These are phyloP conservation scores for Globisporangium paddicum DNA, from an alignment of 352 stramenopile genomes.

Conservation along the genomic window DNA sequence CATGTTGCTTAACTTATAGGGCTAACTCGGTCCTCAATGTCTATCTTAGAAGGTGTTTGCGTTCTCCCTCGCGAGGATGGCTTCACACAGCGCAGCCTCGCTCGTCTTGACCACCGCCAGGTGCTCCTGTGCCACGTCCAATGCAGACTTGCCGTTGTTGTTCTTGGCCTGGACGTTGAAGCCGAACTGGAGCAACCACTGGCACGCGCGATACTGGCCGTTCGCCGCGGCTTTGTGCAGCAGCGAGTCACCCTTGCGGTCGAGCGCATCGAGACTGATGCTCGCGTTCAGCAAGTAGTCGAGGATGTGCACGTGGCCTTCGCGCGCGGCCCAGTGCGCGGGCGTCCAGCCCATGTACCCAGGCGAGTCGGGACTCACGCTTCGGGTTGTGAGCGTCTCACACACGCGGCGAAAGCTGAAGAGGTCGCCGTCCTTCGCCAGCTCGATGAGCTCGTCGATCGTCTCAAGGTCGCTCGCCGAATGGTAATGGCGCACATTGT, in stretches of 20 bases:
- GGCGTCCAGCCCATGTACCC: slow-evolving; percentile 76
- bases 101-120: slow-evolving; percentile 25
- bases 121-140: slow-evolving; percentile 58
- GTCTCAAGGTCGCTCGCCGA: slow-evolving; percentile 30
- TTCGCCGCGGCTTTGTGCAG: slow-evolving; percentile 79
- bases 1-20: slow-evolving; percentile 2
- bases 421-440: slow-evolving; percentile 56
- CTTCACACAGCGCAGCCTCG: slow-evolving; percentile 46
- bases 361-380: slow-evolving; percentile 41
- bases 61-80: slow-evolving; percentile 37
- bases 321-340: slow-evolving; percentile 65
- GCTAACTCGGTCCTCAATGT: not conserved
- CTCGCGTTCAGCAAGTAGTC: slow-evolving; percentile 40
- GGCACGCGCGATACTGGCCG: slow-evolving; percentile 49
- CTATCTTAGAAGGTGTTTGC: slow-evolving; percentile 28
- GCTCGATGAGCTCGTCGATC: slow-evolving; percentile 61
- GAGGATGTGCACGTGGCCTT: slow-evolving; percentile 60
- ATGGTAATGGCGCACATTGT: slow-evolving; percentile 4
- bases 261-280: slow-evolving; percentile 59
- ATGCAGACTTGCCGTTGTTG: slow-evolving; percentile 57
- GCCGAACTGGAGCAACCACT: slow-evolving; percentile 61
- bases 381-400: slow-evolving; percentile 26
- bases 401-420: slow-evolving; percentile 40
- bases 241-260: slow-evolving; percentile 63
- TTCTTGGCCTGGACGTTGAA: slow-evolving; percentile 64